A percentile compares a stretch with the other conserved stretches of the same genome.
Conservation (phyloP, 805 yeast species). For the Nakazawaea ishiwadae region DNA sequence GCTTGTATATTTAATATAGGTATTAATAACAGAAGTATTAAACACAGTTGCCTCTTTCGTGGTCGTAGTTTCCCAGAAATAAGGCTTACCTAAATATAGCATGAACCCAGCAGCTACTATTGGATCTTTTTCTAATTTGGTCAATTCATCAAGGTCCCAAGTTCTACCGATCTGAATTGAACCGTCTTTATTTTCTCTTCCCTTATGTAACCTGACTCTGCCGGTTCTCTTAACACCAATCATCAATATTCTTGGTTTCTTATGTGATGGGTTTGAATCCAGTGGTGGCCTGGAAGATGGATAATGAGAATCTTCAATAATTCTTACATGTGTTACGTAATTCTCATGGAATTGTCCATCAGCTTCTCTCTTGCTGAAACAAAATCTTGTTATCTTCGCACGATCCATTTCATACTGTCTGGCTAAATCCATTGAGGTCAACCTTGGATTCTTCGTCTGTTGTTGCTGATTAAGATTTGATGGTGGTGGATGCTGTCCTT, state of each 20-base stretch:
- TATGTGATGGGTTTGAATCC: constrained; percentile 39
- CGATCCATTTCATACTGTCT: constrained; percentile 56
- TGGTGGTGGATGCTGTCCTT: not conserved
- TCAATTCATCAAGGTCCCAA: constrained; percentile 78
- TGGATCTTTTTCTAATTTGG: constrained; percentile 47
- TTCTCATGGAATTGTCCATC: constrained; percentile 43
- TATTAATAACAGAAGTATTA: constrained; percentile 45
- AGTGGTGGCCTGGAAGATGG: constrained; percentile 69
- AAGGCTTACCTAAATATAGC: constrained; percentile 64
- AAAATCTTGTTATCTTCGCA: constrained; percentile 38
- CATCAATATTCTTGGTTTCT: constrained; percentile 58
- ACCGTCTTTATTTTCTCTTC: constrained; percentile 71
- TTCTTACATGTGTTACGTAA: constrained; percentile 72
- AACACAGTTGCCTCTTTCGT: constrained; percentile 57
- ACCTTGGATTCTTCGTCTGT: not conserved
- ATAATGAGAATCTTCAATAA: constrained; percentile 68
- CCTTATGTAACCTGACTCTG: constrained; percentile 73
- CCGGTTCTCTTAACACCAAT: constrained; percentile 64
- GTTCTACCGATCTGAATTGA: constrained; percentile 87
- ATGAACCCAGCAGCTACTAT: constrained; percentile 52
- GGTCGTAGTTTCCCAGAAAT: constrained; percentile 74
- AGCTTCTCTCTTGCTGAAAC: constrained; percentile 43
- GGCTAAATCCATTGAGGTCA: constrained; percentile 36
- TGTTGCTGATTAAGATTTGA: not conserved
- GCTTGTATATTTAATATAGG: constrained; percentile 54